Conservation (phyloP, 164 flowering plant species). For the Saururus chinensis region DNA sequence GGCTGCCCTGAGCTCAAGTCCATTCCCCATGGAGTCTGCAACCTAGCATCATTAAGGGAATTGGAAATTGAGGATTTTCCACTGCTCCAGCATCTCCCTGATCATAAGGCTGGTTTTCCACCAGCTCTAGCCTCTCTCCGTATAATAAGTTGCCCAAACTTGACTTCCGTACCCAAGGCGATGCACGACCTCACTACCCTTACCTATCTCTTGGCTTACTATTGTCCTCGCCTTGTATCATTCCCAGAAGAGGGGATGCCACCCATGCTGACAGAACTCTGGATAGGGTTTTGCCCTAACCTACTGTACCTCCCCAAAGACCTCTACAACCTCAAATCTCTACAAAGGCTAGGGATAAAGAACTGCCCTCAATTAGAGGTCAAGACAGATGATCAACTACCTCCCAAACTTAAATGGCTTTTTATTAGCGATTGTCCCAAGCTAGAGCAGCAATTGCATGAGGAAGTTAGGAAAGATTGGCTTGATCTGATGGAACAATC, state of each 20-base stretch:
- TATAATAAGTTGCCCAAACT: background rate
- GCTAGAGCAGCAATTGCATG: no score
- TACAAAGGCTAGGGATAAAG: no score
- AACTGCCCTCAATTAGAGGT: no score
- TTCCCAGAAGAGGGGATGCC: slow-evolving; percentile 3
- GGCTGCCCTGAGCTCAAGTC: no score
- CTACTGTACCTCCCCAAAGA: no score
- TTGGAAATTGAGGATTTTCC: slow-evolving; percentile 5
- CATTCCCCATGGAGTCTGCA: background rate
- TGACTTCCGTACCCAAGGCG: slow-evolving; percentile 4
- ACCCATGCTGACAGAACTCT: background rate
- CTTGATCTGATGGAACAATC: no score
- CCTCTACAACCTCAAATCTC: no score
- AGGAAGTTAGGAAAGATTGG: no score
- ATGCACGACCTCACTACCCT: slow-evolving; percentile 5
- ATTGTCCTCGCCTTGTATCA: background rate
- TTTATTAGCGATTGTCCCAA: no score
- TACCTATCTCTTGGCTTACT: background rate
- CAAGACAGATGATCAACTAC: no score
- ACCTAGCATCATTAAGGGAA: slow-evolving; percentile 8
- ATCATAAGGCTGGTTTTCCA: background rate
- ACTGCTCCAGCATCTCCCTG: background rate
- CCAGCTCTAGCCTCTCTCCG: slow-evolving; percentile 8
- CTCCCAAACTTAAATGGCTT: no score
- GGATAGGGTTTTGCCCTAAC: no score